These are phyloP conservation scores for Magnusiomyces fungicola DNA, from an alignment of 1,139 yeast genomes.

Conservation along the genomic window DNA sequence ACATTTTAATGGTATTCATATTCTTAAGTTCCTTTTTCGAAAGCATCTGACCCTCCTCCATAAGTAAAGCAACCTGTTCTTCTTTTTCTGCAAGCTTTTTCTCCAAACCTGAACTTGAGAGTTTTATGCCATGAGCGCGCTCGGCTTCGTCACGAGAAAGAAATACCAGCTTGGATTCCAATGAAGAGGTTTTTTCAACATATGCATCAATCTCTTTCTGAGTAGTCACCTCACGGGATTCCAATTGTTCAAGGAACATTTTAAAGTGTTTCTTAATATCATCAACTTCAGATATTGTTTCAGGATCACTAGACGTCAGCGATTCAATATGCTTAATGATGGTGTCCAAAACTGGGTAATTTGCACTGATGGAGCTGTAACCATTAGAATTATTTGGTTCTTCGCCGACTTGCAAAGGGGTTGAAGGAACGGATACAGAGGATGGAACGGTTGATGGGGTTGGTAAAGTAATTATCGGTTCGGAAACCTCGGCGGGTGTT, in stretches of 20 bases:
- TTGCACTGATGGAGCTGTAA: too few relatives aligned
- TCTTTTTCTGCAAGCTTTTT: constrained; percentile 43
- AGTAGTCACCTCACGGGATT: background rate
- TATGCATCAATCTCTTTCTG: constrained; percentile 16
- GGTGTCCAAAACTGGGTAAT: background rate
- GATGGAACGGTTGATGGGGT: too few relatives aligned
- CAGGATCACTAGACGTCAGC: background rate
- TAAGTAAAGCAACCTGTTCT: constrained; percentile 47
- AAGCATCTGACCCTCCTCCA: constrained; percentile 73
- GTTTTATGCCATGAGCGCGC: constrained; percentile 20
- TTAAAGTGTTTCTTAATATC: background rate
- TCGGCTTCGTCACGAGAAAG: constrained; percentile 26
- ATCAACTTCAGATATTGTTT: background rate
- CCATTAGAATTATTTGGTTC: too few relatives aligned
- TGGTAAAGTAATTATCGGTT: too few relatives aligned
- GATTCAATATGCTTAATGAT: background rate
- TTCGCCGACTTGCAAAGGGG: too few relatives aligned
- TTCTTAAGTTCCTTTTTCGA: constrained; percentile 68
- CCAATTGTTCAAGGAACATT: background rate
- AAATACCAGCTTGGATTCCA: constrained; percentile 25
- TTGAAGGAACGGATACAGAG: too few relatives aligned
- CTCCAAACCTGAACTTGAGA: constrained; percentile 20
- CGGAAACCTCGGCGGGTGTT: too few relatives aligned
- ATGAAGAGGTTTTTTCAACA: constrained; percentile 21
- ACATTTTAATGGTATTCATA: constrained; percentile 57